Percentiles rank a stretch among this genome's conserved stretches.
phyloP scores from a whole-genome alignment of 176 grass and related monocot genomes.

The Rhynchospora pubera region DNA sequence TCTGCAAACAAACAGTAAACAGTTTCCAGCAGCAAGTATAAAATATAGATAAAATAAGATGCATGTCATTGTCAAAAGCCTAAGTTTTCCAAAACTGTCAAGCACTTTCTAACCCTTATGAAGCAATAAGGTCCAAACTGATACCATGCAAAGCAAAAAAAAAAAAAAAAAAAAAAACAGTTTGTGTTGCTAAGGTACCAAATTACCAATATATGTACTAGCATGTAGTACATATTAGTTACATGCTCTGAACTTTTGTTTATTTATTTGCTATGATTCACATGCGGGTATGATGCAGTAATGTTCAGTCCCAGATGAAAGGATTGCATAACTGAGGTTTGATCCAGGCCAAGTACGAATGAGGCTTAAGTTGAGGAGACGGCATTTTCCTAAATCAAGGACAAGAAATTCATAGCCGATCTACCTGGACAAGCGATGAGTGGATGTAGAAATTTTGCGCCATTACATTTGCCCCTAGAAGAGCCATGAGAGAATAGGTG shows the following conservation, averaged over 20 bases:
- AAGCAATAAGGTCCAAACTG: neutral
- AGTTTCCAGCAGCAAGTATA: slow-evolving; percentile 19
- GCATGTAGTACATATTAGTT: neutral
- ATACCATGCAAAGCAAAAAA: too few species aligned
- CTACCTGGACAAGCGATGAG: slow-evolving; percentile 89
- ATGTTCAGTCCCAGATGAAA: neutral
- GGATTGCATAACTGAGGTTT: neutral
- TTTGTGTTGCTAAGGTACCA: neutral
- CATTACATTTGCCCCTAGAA: slow-evolving; percentile 98
- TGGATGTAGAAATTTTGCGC: slow-evolving; percentile 95
- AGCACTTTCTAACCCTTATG: neutral
- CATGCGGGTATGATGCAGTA: neutral
- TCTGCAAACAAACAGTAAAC: slow-evolving; percentile 50
- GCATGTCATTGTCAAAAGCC: neutral
- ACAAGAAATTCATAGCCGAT: slow-evolving; percentile 7
- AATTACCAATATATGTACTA: neutral
- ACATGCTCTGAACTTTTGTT: too few species aligned
- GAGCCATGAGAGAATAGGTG: slow-evolving; percentile 92
- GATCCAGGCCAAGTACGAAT: neutral
- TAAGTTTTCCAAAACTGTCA: neutral
- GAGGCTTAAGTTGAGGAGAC: neutral
- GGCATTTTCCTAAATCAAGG: neutral
- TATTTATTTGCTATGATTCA: too few species aligned
- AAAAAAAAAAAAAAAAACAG: too few species aligned
- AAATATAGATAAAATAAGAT: slow-evolving; percentile 1